phyloP scores from a whole-genome alignment of 495 filamentous ascomycete species.

The Geopyxis carbonaria region DNA sequence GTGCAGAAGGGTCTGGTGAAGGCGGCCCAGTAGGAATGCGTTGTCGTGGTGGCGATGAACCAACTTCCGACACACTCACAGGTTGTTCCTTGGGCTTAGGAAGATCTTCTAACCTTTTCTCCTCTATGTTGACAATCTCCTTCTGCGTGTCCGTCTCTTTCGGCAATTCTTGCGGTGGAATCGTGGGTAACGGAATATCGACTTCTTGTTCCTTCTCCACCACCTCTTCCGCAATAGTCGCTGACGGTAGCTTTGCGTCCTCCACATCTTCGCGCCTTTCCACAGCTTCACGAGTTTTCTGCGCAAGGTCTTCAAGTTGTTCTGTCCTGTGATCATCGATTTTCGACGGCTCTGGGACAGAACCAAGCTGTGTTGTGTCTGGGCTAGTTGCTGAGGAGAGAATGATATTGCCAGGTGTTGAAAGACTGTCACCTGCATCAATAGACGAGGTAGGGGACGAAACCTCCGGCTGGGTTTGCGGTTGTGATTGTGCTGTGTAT shows the following conservation, averaged over 20 bases:
- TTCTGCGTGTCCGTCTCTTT: background rate
- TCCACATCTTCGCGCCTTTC: conserved; percentile 2
- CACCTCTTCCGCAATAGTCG: conserved; percentile 6
- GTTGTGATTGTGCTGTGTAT: too few relatives aligned
- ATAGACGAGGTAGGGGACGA: conserved; percentile 22
- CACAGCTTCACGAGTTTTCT: background rate
- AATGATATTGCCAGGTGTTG: conserved; percentile 13
- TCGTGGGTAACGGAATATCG: conserved; percentile 1
- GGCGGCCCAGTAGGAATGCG: conserved; percentile 4
- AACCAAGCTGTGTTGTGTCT: conserved; percentile 22
- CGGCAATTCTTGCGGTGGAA: conserved; percentile 9
- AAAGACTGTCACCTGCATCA: conserved; percentile 15
- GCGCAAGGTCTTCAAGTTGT: background rate
- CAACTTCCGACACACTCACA: background rate
- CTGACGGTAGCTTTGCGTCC: conserved; percentile 9
- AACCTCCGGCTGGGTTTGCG: conserved; percentile 13
- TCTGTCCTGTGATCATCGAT: conserved; percentile 1
- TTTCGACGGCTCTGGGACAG: conserved; percentile 8
- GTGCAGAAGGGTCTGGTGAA: conserved; percentile 23
- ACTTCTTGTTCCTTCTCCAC: conserved; percentile 6
- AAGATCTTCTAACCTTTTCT: conserved; percentile 2
- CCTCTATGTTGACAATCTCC: too few relatives aligned
- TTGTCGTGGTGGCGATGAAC: conserved; percentile 8
- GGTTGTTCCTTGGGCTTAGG: background rate
- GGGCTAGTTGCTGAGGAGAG: conserved; percentile 25